A percentile compares a stretch with the other conserved stretches of the same genome.
Evolutionary conservation across 352 stramenopile species (phyloP).

Genomic region (Globisporangium irregulare): DNA sequence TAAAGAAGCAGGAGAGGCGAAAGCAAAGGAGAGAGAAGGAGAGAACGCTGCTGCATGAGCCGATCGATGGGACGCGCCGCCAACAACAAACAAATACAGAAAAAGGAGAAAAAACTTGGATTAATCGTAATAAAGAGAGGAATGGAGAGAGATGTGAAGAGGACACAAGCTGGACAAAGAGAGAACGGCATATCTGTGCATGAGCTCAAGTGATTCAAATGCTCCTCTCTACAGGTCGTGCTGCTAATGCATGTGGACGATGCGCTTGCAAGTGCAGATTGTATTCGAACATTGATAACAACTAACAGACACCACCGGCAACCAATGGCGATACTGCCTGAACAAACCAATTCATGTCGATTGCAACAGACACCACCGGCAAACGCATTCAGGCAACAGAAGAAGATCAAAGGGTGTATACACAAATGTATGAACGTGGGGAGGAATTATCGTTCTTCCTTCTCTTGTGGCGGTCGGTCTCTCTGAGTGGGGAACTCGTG

Average conservation of each 20-base stretch:
- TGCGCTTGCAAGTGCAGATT: no score
- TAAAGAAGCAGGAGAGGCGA: not conserved
- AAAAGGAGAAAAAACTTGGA: conserved; percentile 14
- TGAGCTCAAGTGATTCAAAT: not conserved
- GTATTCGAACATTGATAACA: no score
- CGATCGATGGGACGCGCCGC: not conserved
- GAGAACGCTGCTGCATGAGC: not conserved
- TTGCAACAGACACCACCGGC: no score
- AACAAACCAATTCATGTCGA: no score
- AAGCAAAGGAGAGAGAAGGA: not conserved
- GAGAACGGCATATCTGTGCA: not conserved
- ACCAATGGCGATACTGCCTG: no score
- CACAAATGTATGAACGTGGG: not conserved
- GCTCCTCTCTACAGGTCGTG: not conserved
- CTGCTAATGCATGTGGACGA: not conserved
- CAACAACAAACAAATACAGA: not conserved
- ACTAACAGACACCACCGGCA: no score
- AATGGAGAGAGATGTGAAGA: not conserved
- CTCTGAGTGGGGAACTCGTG: not conserved
- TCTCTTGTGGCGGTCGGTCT: not conserved
- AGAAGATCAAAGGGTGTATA: not conserved
- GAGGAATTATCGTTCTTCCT: not conserved
- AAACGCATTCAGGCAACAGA: no score
- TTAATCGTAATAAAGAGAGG: conserved; percentile 17
- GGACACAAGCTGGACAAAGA: not conserved